phyloP scores from a whole-genome alignment of 495 filamentous ascomycete species.

The Letharia columbiana region DNA sequence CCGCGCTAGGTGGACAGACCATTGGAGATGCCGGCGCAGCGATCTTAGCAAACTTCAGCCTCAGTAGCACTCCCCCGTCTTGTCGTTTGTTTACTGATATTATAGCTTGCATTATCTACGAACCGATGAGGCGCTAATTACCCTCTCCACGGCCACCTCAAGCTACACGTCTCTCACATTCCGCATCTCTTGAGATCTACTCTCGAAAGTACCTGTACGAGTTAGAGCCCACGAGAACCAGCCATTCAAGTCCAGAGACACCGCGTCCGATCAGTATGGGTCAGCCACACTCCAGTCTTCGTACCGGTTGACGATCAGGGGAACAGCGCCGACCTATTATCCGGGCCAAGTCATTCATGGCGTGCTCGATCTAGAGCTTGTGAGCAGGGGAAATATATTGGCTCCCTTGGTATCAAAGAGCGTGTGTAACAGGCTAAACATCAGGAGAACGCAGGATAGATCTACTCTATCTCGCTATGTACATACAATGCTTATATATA shows the following conservation, averaged over 20 bases:
- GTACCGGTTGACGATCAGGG: neutral
- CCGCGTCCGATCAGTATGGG: neutral
- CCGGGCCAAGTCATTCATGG: neutral
- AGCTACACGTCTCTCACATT: neutral
- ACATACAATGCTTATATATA: neutral
- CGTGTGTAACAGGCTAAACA: neutral
- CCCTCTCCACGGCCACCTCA: neutral
- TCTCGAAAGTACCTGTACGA: neutral
- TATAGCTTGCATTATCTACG: neutral
- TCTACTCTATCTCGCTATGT: neutral
- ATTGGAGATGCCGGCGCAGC: neutral
- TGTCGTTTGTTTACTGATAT: neutral
- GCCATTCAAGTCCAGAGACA: neutral
- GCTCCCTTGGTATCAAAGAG: neutral
- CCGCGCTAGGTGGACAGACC: too few relatives aligned
- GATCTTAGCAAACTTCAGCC: neutral
- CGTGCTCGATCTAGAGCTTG: neutral
- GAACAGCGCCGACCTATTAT: neutral
- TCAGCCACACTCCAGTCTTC: neutral
- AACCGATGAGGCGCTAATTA: neutral
- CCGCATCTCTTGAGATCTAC: neutral
- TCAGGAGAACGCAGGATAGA: neutral
- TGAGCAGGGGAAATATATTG: neutral
- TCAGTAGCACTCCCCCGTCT: neutral
- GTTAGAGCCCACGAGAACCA: neutral